These are phyloP conservation scores for Saccharomyces kudriavzevii DNA, from an alignment of 805 yeast species.

Conservation along the genomic window DNA sequence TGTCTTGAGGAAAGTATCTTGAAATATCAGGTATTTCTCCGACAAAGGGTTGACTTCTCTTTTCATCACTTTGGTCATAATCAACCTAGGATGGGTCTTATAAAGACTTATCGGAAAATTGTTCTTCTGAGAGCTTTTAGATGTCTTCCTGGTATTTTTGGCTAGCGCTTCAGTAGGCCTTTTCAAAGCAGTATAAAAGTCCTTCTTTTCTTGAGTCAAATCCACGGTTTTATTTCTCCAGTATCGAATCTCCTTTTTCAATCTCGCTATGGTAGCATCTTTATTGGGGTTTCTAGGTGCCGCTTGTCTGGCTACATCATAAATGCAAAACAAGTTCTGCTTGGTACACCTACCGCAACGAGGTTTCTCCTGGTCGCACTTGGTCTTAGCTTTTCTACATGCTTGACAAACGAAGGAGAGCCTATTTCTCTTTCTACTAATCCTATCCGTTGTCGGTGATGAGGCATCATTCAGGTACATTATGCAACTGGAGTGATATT, in stretches of 20 bases:
- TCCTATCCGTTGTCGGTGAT: constrained; percentile 1
- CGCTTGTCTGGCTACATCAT: constrained; percentile 26
- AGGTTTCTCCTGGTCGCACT: constrained; percentile 30
- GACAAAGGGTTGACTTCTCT: constrained; percentile 18
- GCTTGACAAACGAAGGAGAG: constrained; percentile 30
- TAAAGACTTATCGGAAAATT: constrained; percentile 10
- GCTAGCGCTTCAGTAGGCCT: neutral
- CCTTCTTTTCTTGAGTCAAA: constrained; percentile 5
- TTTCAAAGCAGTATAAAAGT: neutral
- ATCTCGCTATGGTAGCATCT: constrained; percentile 25
- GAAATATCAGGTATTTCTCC: constrained; percentile 15
- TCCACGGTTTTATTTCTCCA: constrained; percentile 25
- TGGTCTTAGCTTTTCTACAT: constrained; percentile 29
- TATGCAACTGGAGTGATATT: neutral
- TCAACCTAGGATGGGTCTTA: constrained; percentile 12
- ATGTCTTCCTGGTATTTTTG: neutral
- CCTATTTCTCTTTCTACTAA: constrained; percentile 21
- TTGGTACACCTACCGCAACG: constrained; percentile 25
- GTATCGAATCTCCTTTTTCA: constrained; percentile 27
- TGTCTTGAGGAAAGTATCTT: constrained; percentile 14
- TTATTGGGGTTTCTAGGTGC: constrained; percentile 29
- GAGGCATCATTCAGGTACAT: neutral
- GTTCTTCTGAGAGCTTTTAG: neutral
- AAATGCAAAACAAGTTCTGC: constrained; percentile 22
- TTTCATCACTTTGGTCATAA: constrained; percentile 13